These are phyloP conservation scores for Fusarium penzigii DNA, from an alignment of 2,329 filamentous ascomycete genomes.

Conservation along the genomic window DNA sequence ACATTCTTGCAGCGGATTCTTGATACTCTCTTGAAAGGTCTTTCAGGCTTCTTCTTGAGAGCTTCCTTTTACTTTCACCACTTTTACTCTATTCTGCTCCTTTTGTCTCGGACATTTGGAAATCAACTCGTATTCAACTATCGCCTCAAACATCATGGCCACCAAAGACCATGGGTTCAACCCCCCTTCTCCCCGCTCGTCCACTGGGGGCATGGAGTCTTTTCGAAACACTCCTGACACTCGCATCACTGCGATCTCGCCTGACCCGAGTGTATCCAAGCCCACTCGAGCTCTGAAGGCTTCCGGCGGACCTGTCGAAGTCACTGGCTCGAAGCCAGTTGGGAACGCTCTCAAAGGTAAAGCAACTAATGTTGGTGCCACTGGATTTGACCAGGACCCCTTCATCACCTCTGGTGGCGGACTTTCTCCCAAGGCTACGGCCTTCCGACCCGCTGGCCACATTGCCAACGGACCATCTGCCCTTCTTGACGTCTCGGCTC, in stretches of 20 bases:
- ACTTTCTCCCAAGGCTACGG: constrained; percentile 64
- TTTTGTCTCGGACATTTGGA: constrained; percentile 12
- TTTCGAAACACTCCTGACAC: constrained; percentile 66
- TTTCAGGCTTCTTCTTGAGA: background rate
- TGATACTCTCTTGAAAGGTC: background rate
- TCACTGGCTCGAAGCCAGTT: constrained; percentile 32
- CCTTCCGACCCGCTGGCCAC: constrained; percentile 54
- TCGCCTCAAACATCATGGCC: constrained; percentile 35
- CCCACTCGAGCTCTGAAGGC: constrained; percentile 38
- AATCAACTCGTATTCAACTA: constrained; percentile 2
- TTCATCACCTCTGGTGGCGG: constrained; percentile 49
- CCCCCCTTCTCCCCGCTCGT: constrained; percentile 53
- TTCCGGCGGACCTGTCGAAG: constrained; percentile 16
- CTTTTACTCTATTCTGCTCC: background rate
- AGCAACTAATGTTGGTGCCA: constrained; percentile 17
- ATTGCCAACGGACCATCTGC: constrained; percentile 31
- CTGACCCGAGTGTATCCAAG: constrained; percentile 53
- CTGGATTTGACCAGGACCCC: constrained; percentile 50
- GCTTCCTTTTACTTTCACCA: constrained; percentile 5
- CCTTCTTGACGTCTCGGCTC: constrained; percentile 44
- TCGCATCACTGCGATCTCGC: constrained; percentile 63
- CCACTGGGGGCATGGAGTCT: constrained; percentile 54
- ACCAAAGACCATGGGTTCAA: constrained; percentile 44
- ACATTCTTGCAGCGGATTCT: background rate
- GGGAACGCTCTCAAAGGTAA: constrained; percentile 28